Evolutionary conservation across 352 stramenopile species (phyloP).

Genomic region (Phytopythium ostracodes): DNA sequence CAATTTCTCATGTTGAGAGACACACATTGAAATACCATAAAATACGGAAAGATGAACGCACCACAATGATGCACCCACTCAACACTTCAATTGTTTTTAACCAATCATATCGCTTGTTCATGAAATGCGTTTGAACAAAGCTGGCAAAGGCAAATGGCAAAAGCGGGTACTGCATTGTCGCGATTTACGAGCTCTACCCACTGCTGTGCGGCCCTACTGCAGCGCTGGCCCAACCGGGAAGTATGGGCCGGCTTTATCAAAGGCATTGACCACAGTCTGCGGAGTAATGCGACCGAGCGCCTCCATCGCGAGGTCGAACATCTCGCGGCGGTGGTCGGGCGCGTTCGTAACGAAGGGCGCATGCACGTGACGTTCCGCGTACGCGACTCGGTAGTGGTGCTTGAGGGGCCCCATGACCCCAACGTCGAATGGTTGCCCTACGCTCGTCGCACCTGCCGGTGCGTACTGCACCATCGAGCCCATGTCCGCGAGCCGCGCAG

Average conservation of each 20-base stretch:
- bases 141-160: not conserved
- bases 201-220: not conserved
- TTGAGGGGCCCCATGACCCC: conserved; percentile 3
- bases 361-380: not conserved
- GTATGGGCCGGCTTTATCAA: not conserved
- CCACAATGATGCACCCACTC: not conserved
- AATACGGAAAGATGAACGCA: too few relatives aligned
- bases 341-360: not conserved
- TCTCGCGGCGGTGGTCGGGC: not conserved
- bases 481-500: not conserved
- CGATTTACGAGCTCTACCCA: too few relatives aligned
- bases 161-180: too few relatives aligned
- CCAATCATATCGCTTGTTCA: not conserved
- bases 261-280: not conserved
- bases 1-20: too few relatives aligned
- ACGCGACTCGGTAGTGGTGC: not conserved
- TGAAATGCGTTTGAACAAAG: too few relatives aligned
- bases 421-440: not conserved
- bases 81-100: too few relatives aligned
- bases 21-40: too few relatives aligned
- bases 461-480: conserved; percentile 1
- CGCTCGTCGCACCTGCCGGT: not conserved
- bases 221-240: not conserved
- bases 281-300: not conserved
- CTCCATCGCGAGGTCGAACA: conserved; percentile 1